Evolutionary conservation across 495 filamentous ascomycete species (phyloP), one percentile per base, ranked within the genome.

Genomic region (Eremomyces bilateralis): DNA sequence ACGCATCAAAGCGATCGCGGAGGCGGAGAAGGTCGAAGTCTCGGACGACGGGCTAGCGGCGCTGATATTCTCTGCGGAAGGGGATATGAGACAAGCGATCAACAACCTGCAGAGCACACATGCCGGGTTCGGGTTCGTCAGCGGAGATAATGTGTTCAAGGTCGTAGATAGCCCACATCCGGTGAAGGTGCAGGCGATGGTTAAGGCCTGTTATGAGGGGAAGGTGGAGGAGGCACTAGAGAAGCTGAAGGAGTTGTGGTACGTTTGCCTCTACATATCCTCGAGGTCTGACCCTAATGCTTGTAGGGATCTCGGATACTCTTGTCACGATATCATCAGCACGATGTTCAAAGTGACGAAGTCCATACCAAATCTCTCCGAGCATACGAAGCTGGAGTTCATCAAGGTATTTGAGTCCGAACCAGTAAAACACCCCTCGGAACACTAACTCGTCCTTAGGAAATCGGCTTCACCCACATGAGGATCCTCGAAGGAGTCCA

Each of bases 281-380:
- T 11, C 4, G 24, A 3, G 13, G 21, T 21, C 1, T 15, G 10
- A 27, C 6, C 35, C 20, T 30, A 4, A 31, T 21, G 39, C 34
- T 4, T n/a, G 13, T 38, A 69, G 65, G 65, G 68, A 69, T 25
- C 61, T 94, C 38, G 88, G 88, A 4, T 99, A 99, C 52, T 85
- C 77, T 6, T 82, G 80, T 35, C 82, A 95, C 53, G 88, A 99
- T 49, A 93, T 99, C 42, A 85, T 99, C 47, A 83, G 76, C 51
- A 95, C 85, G 17, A 99, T 99, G 88, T 99, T 99, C 58, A 71
- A 75, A 46, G 88, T 99, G 36, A 94, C 90, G 15, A 99, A 99
- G 60, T 88, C 81, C 3, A 78, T 92, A 29, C 73, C 77, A 1
- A 75, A 71, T 1, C 59, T 99, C 29, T 84, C 80, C 33, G 88